These are phyloP conservation scores for Neurospora tetrasperma DNA, from an alignment of 495 filamentous ascomycete genomes.

Conservation along the genomic window DNA sequence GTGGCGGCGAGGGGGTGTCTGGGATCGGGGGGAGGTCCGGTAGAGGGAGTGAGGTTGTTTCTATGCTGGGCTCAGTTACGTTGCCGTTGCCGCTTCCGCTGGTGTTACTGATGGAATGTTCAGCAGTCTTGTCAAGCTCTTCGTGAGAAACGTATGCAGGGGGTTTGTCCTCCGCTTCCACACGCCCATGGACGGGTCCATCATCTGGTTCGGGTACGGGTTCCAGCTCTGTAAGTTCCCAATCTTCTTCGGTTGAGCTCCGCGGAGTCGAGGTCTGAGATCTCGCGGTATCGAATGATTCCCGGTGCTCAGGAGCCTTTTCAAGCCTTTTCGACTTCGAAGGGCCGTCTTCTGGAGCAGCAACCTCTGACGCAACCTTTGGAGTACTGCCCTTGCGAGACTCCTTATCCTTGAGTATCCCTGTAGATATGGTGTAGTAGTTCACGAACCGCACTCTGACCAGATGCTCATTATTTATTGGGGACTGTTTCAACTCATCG, in stretches of 20 bases:
- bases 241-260: background rate
- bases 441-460: constrained; percentile 67
- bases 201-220: background rate
- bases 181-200: background rate
- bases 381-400: constrained; percentile 1
- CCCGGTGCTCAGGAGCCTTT: constrained; percentile 7
- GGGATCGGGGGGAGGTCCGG: constrained; percentile 33
- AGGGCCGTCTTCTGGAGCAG: background rate
- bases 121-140: background rate
- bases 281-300: constrained; percentile 7
- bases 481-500: constrained; percentile 27
- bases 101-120: background rate
- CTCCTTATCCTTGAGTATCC: constrained; percentile 40
- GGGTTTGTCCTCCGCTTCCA: background rate
- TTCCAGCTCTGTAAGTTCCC: background rate
- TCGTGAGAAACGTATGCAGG: background rate
- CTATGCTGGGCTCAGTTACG: background rate
- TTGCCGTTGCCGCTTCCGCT: background rate
- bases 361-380: background rate
- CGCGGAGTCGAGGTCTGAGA: constrained; percentile 18
- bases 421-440: constrained; percentile 81
- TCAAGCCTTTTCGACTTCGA: background rate
- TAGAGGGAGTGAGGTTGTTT: background rate
- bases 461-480: background rate
- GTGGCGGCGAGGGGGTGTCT: constrained; percentile 29